A percentile compares a stretch with the other conserved stretches of the same genome.
Evolutionary conservation across 148 eudicot genomes (phyloP).

Genomic region (Talinum fruticosum): DNA sequence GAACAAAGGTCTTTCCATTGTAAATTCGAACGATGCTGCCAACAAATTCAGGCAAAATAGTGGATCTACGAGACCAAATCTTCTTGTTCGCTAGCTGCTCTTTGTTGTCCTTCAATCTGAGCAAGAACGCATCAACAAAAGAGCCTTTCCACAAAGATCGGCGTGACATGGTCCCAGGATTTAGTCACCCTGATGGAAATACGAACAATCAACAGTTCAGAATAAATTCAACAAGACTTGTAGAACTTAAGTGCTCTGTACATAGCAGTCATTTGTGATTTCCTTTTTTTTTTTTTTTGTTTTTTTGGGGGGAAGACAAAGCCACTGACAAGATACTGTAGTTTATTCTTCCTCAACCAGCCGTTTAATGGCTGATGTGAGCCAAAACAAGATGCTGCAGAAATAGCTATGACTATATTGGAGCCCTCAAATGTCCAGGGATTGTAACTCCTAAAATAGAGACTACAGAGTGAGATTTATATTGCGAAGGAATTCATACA

Average conservation of each 20-base stretch:
- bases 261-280: neutral
- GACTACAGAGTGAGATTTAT: neutral
- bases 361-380: too few relatives aligned
- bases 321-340: neutral
- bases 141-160: conserved; percentile 42
- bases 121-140: conserved; percentile 43
- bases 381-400: neutral
- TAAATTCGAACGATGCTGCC: conserved; percentile 28
- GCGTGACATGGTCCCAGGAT: conserved; percentile 30
- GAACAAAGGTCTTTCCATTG: conserved; percentile 42
- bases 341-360: neutral
- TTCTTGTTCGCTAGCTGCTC: conserved; percentile 31
- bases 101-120: conserved; percentile 36
- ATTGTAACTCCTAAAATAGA: neutral
- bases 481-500: neutral
- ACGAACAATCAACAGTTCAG: neutral
- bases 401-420: neutral
- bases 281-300: too few relatives aligned
- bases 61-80: conserved; percentile 39
- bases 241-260: neutral
- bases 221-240: neutral
- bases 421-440: neutral
- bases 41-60: conserved; percentile 39
- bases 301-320: too few relatives aligned
- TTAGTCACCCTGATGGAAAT: conserved; percentile 8